These are phyloP conservation scores for Rhizopogon vinicolor DNA, from an alignment of 768 basidiomycete genomes.

Conservation along the genomic window DNA sequence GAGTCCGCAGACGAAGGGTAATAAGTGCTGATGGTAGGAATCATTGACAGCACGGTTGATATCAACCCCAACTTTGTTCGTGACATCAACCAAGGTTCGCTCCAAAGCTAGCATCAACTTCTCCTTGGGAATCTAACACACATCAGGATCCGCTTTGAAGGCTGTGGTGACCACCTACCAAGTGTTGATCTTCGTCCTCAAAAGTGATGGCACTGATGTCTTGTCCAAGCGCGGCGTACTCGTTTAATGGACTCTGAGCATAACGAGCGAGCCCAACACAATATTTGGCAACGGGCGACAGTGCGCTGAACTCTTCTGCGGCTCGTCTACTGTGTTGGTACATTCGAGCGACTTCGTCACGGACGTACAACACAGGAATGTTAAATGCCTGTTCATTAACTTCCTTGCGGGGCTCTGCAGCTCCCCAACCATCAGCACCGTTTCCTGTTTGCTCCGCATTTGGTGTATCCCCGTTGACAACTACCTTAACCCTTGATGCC, in stretches of 20 bases:
- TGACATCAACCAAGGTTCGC: conserved; percentile 82
- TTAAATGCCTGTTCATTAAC: conserved; percentile 42
- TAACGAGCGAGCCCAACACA: conserved; percentile 94
- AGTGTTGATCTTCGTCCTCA: conserved; percentile 80
- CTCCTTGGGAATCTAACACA: conserved; percentile 73
- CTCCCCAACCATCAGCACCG: conserved; percentile 21
- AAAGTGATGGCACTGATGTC: conserved; percentile 84
- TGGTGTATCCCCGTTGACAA: conserved; percentile 32
- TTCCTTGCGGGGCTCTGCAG: conserved; percentile 21
- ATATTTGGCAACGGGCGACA: conserved; percentile 80
- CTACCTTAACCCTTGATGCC: conserved; percentile 57
- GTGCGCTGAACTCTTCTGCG: conserved; percentile 72
- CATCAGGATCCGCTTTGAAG: conserved; percentile 4
- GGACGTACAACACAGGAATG: conserved; percentile 77
- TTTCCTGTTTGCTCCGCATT: conserved; percentile 10
- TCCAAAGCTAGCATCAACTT: conserved; percentile 81
- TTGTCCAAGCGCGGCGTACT: conserved; percentile 84
- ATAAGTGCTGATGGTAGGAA: conserved; percentile 79
- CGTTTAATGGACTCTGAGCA: conserved; percentile 89
- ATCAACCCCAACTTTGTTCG: conserved; percentile 92
- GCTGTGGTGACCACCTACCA: conserved; percentile 43
- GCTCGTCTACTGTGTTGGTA: conserved; percentile 91
- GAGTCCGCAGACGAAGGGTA: conserved; percentile 89
- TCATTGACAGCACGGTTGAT: conserved; percentile 92
- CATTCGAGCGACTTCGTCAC: conserved; percentile 89